Base-by-base conservation (phyloP, 805 yeast genomes). In the Starmerella floris region DNA sequence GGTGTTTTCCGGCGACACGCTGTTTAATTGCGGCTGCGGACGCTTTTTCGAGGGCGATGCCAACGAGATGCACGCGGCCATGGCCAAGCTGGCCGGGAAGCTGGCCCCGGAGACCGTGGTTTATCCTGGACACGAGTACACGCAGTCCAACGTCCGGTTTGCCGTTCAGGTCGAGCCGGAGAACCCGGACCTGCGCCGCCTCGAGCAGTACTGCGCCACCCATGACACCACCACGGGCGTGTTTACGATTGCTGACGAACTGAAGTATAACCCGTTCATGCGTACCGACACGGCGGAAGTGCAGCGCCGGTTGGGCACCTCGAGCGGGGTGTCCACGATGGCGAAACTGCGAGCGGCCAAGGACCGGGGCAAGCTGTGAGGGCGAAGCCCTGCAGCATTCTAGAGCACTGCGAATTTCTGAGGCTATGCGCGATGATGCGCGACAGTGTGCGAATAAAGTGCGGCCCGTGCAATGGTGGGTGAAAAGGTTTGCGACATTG, bases 111-210 rank as follows among this genome's bases (percentile, higher is more conserved):
- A 75, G 9, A 84, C 96, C 0, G 59, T 61, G 30, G 85, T 87
- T 2, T 88, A 75, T 57, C 88, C 96, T 2, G 99, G 99, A 2
- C 99, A 91, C 61, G 99, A 91, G 63, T 91, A 91, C 63, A 91
- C 98, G 5, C 71, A 68, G 52, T 69, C 82, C 22, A 88, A 91
- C 58, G 79, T 81, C 20, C 73, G 70, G 51, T 91, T 91, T 60
- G 83, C 91, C 17, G 70, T 74, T 50, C 69, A 77, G 2, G 50
- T 50, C 5, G 74, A 82, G 1, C 59, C 83, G 42, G 64, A 70
- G 42, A 68, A 65, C 35, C 52, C 57, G 4, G 79, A 80, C 0
- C 64, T 88, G 37, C 62, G 63, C 34, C 59, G 60, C 17, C 67
- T 88, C 49, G 77, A 70, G 36, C 51, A 64, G 20, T 83, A 63